Conservation (phyloP, 2,329 filamentous ascomycete genomes). For the Talaromyces funiculosus region DNA sequence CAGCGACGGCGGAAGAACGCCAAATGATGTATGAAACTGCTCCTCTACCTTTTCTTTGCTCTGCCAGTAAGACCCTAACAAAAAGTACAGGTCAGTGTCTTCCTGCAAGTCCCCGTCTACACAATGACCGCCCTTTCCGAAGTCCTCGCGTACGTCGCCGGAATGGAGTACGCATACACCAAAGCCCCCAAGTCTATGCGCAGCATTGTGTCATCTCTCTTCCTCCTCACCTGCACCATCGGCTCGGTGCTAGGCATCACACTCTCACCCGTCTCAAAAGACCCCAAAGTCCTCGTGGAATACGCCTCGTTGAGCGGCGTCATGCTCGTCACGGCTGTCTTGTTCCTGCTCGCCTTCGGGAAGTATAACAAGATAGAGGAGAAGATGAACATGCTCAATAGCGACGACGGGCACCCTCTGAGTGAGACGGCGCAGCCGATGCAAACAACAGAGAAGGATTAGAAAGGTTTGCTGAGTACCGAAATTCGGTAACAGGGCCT, state of each 20-base stretch:
- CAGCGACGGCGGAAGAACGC: neutral
- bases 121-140: slow-evolving; percentile 53
- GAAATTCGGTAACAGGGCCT: too few relatives aligned
- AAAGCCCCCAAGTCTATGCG: slow-evolving; percentile 72
- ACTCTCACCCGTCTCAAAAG: slow-evolving; percentile 9
- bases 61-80: neutral
- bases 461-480: neutral
- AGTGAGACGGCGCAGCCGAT: neutral
- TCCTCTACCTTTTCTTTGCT: neutral
- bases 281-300: slow-evolving; percentile 16
- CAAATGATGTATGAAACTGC: neutral
- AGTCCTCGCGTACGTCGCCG: slow-evolving; percentile 55
- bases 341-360: slow-evolving; percentile 9
- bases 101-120: slow-evolving; percentile 47
- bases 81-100: slow-evolving; percentile 38
- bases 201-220: slow-evolving; percentile 1
- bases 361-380: slow-evolving; percentile 17
- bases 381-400: slow-evolving; percentile 13
- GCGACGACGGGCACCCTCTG: neutral
- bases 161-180: slow-evolving; percentile 70
- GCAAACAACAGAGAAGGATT: neutral
- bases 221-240: slow-evolving; percentile 8
- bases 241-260: slow-evolving; percentile 15
- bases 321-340: slow-evolving; percentile 10
- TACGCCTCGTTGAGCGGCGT: slow-evolving; percentile 14